Base-by-base conservation (phyloP, 208 protist species). In the Herpetomonas tarakana region DNA sequence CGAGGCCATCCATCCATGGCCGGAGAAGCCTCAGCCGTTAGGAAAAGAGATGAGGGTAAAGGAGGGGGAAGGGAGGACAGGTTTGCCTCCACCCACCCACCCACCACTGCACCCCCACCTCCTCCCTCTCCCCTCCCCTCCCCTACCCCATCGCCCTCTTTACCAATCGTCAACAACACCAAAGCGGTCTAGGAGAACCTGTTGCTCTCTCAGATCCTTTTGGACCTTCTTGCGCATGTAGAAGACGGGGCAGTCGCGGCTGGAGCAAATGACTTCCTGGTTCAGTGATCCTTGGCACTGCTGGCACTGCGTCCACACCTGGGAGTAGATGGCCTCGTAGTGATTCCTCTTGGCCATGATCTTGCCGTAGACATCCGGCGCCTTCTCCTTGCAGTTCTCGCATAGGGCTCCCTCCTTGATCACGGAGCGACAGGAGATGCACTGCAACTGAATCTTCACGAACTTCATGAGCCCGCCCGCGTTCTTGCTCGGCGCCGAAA, bases 261-360 rank as follows among this genome's bases (percentile, higher is more conserved):
- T 98, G 12, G 88, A 86, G 77, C 92, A 97, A 11, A 97, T 92
- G 46, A 99, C 98, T 29, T 99, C 97, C 68, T 98, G 88, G 71
- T 98, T 96, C 4, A 99, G 68, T 7, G 89, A 98, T 19, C 97
- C 98, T 68, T 99, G 97, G 71, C 98, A 99, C 47, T 98, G 83
- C 80, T 99, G 99, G 81, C 99, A 99, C 81, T 99, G 96, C 29
- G 98, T 99, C 98, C 98, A 99, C 19, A 99, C 86, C 51, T 91
- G 76, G 2, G 90, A 76, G 69, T 98, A 99, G 59, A 98, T 88
- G 9, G 92, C 76, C 83, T 99, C 98, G 55, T 97, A 97, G 52
- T 93, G 83, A 26, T 92, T 92, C 9, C 97, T 74, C 63, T 96
- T 91, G 12, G 83, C 81, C 6, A 99, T 54, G 39, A 93, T 82